Conservation (phyloP, 441 rosid genomes). For the Bruguiera hainesii region DNA sequence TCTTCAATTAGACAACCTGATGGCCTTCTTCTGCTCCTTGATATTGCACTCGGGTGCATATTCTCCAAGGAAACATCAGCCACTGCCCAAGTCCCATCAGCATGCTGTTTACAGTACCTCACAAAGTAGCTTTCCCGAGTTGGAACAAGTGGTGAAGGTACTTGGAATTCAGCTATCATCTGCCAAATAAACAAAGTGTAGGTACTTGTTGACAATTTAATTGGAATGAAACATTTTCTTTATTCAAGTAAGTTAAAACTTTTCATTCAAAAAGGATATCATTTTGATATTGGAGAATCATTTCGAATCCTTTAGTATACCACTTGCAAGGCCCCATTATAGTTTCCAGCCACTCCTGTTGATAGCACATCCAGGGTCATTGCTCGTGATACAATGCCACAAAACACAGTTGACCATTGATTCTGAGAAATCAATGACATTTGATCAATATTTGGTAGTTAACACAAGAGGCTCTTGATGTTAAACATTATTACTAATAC, state of each 20-base stretch:
- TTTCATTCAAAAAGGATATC: not conserved
- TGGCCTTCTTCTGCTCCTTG: slow-evolving; percentile 78
- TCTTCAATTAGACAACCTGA: slow-evolving; percentile 93
- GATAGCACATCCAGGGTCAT: slow-evolving; percentile 84
- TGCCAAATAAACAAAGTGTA: slow-evolving; percentile 11
- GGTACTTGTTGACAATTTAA: not conserved
- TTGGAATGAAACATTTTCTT: not conserved
- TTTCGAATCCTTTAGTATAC: slow-evolving; percentile 29
- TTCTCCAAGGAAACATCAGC: slow-evolving; percentile 91
- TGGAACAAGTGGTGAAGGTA: slow-evolving; percentile 84
- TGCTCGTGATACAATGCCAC: slow-evolving; percentile 89
- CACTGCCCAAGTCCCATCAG: slow-evolving; percentile 90
- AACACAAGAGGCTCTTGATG: too few species aligned
- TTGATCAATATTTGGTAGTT: too few species aligned
- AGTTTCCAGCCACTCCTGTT: slow-evolving; percentile 95
- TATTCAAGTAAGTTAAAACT: not conserved
- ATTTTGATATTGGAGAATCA: not conserved
- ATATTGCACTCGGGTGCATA: slow-evolving; percentile 43
- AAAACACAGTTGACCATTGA: slow-evolving; percentile 87
- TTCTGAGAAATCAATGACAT: slow-evolving; percentile 34
- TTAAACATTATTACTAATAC: not conserved
- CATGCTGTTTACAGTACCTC: slow-evolving; percentile 84
- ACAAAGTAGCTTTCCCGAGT: slow-evolving; percentile 83
- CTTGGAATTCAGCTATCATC: slow-evolving; percentile 97
- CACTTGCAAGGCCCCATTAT: slow-evolving; percentile 98